phyloP scores from a whole-genome alignment of 306 rosid genomes.

The Quercus suber region DNA sequence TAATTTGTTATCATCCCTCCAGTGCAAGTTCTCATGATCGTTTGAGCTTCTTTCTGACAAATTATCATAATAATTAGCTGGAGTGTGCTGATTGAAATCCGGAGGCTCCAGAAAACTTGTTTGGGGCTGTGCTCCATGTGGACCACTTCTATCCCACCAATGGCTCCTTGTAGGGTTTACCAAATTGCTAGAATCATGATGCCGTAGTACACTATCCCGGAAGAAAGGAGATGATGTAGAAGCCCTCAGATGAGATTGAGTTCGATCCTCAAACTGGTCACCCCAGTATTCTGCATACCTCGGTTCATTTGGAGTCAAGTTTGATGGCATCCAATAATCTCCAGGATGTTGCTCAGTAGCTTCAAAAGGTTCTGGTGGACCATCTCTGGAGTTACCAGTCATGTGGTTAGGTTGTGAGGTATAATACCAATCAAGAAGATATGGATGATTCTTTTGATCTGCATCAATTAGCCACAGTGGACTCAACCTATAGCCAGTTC shows the following conservation, averaged over 20 bases:
- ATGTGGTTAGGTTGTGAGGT: conserved; percentile 37
- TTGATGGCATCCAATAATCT: conserved; percentile 51
- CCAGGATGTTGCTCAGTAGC: conserved; percentile 33
- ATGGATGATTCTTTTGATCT: conserved; percentile 55
- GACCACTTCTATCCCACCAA: conserved; percentile 84
- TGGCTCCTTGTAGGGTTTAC: conserved; percentile 34
- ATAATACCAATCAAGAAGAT: conserved; percentile 88
- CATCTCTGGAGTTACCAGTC: conserved; percentile 16
- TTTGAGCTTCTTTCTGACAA: conserved; percentile 62
- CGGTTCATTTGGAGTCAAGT: conserved; percentile 29
- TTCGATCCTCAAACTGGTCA: conserved; percentile 32
- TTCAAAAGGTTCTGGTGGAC: conserved; percentile 37
- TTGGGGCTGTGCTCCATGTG: conserved; percentile 31
- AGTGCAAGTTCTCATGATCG: conserved; percentile 47
- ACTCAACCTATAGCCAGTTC: conserved; percentile 43
- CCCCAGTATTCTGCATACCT: conserved; percentile 39
- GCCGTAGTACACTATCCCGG: conserved; percentile 46
- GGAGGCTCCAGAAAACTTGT: conserved; percentile 91
- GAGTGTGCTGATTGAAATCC: conserved; percentile 39
- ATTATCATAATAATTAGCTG: conserved; percentile 28
- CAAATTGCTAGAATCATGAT: conserved; percentile 25
- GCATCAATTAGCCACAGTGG: conserved; percentile 60
- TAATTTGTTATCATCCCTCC: conserved; percentile 39
- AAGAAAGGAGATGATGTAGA: conserved; percentile 64
- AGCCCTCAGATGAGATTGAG: conserved; percentile 56